These are phyloP conservation scores for Phytopythium delawarense DNA, from an alignment of 352 stramenopile genomes.

Conservation along the genomic window DNA sequence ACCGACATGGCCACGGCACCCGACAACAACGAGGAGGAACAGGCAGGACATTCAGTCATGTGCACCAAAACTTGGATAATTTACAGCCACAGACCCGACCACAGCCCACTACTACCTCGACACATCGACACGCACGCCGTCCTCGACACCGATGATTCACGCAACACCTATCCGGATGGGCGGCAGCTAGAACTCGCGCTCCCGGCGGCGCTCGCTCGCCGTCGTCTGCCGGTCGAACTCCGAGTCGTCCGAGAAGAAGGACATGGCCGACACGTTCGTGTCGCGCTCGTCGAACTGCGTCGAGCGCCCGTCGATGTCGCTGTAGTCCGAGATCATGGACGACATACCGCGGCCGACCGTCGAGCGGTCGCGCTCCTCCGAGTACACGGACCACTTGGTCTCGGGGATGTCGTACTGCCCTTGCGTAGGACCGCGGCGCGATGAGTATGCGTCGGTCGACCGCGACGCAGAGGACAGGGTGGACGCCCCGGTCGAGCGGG, in stretches of 20 bases:
- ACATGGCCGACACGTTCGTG: slow-evolving; percentile 25
- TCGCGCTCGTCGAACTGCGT: slow-evolving; percentile 8
- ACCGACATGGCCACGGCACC: no score
- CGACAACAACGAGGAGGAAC: no score
- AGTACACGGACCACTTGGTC: slow-evolving; percentile 8
- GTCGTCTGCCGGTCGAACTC: slow-evolving; percentile 21
- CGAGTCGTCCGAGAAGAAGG: slow-evolving; percentile 35
- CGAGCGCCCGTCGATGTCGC: slow-evolving; percentile 7
- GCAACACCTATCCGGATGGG: background rate
- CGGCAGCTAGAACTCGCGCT: slow-evolving; percentile 26
- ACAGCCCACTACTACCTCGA: background rate
- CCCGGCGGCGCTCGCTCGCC: slow-evolving; percentile 2
- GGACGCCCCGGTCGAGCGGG: background rate
- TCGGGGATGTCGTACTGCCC: background rate
- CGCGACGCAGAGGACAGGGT: background rate
- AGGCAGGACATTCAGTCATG: background rate
- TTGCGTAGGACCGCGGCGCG: background rate
- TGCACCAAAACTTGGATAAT: slow-evolving; percentile 1
- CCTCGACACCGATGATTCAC: background rate
- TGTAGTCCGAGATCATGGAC: slow-evolving; percentile 9
- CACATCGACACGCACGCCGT: background rate
- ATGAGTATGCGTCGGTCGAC: background rate
- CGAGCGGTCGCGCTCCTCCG: slow-evolving; percentile 5
- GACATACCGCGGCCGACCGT: slow-evolving; percentile 5
- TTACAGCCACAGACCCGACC: background rate